phyloP scores from a whole-genome alignment of 2,329 filamentous ascomycete species.

The Ceratocystis lukuohia region DNA sequence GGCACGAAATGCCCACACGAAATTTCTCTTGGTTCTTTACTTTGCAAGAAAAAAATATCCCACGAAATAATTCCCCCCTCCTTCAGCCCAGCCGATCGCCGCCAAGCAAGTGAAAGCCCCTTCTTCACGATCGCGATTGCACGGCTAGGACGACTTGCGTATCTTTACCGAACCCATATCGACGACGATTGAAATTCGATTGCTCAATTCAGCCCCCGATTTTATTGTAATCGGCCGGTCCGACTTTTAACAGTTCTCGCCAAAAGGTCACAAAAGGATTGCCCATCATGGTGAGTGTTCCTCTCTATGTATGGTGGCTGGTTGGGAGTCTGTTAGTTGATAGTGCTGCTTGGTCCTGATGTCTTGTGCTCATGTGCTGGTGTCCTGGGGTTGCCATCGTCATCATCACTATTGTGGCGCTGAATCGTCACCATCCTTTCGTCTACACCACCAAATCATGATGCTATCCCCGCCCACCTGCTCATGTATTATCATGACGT shows the following conservation, averaged over 20 bases:
- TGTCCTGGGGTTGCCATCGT: neutral
- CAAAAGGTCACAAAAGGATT: constrained; percentile 18
- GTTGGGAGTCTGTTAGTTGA: neutral
- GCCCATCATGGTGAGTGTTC: constrained; percentile 26
- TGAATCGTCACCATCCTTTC: neutral
- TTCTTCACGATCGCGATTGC: constrained; percentile 13
- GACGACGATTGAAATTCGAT: constrained; percentile 13
- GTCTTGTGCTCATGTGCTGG: neutral
- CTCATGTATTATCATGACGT: no score
- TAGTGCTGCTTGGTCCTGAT: neutral
- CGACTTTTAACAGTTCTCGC: constrained; percentile 10
- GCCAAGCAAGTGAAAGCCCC: constrained; percentile 17
- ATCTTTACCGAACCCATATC: neutral
- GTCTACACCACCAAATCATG: neutral
- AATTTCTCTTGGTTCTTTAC: constrained; percentile 12
- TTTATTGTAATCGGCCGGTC: constrained; percentile 11
- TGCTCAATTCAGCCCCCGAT: neutral
- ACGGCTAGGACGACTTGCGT: constrained; percentile 10
- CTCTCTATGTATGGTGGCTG: constrained; percentile 1
- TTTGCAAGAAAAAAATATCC: constrained; percentile 15
- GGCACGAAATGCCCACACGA: constrained; percentile 15
- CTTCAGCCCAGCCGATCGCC: constrained; percentile 10
- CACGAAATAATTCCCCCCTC: constrained; percentile 15
- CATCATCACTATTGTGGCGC: neutral
- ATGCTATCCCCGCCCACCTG: neutral